Base-by-base conservation (phyloP, 106 monocot species). In the Xerophyta viscosa region DNA sequence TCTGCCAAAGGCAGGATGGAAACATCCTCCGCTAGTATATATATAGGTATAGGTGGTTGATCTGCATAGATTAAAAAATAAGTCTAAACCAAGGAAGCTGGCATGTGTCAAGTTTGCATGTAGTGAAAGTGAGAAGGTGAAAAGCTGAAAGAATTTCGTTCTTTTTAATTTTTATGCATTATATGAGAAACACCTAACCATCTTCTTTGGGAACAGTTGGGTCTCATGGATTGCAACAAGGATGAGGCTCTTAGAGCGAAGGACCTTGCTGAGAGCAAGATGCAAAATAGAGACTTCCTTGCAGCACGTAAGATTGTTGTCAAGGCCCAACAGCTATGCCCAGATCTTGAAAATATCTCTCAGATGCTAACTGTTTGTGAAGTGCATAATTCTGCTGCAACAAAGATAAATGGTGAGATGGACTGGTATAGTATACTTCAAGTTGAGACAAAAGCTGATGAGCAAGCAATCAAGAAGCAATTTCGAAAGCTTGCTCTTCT, bases 201-300 rank as follows among this genome's bases (percentile, higher is more conserved):
- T 39, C 3, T 39, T 7, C 6, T 39, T 39, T n/a, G n/a, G n/a
- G n/a, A 46, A 2, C 13, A 46, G 46, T 46, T 11, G n/a, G 2
- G n/a, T n/a, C n/a, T 23, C 28, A 92, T 92, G 92, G 92, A 92
- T 28, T 87, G 82, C 68, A 87, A 92, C 66, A 86, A 75, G 66
- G 77, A 85, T 31, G 91, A 91, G 58, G 91, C 91, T n/a, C 3
- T 74, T 25, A 73, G 78, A 57, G 85, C 85, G 26, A 81, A 48
- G 71, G 71, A 56, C 14, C 64, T 91, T 52, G 91, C 91, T 44
- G 77, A 78, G 48, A 72, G 63, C 46, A 91, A 71, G 43, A 71
- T 85, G 71, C 57, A 72, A 22, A 28, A 19, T 20, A 71, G 50
- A 68, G 91, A 91, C 47, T 91, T 72, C 63, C 6, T 24, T 53